These are phyloP conservation scores for Houttuynia cordata DNA, from an alignment of 164 flowering plant genomes.

Conservation along the genomic window DNA sequence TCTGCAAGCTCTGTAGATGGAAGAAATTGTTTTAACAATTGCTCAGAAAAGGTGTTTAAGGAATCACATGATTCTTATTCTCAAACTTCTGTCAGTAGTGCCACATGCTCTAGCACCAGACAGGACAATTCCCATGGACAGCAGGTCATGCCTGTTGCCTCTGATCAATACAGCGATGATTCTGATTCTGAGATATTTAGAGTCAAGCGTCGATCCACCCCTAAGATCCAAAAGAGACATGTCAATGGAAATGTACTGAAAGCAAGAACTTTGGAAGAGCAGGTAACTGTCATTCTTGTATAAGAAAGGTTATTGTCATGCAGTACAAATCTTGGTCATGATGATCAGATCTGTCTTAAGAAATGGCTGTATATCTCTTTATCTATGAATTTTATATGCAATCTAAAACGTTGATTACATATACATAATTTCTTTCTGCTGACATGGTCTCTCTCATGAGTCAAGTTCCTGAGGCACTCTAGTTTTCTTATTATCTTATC, in stretches of 20 bases:
- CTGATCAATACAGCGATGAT: conserved; percentile 36
- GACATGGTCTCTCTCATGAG: too few species aligned
- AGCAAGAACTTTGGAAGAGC: not conserved
- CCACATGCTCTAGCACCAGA: conserved; percentile 10
- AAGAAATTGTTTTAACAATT: not conserved
- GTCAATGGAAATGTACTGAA: not conserved
- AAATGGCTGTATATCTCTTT: not conserved
- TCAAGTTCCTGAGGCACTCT: too few species aligned
- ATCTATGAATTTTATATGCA: too few species aligned
- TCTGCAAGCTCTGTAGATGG: conserved; percentile 10
- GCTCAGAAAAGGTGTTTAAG: conserved; percentile 4
- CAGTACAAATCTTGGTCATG: not conserved
- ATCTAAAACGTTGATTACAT: too few species aligned
- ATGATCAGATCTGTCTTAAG: not conserved
- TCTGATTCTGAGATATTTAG: conserved; percentile 72
- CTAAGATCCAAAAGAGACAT: not conserved
- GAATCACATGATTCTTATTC: conserved; percentile 17
- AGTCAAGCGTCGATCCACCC: conserved; percentile 25
- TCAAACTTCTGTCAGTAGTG: conserved; percentile 14
- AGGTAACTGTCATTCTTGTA: not conserved
- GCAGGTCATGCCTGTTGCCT: conserved; percentile 11
- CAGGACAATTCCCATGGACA: conserved; percentile 9
- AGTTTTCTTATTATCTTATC: too few species aligned
- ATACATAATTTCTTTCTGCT: too few species aligned
- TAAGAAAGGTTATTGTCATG: too few species aligned